Evolutionary conservation across 768 basidiomycete species (phyloP).

Genomic region (Podaxis rugospora): DNA sequence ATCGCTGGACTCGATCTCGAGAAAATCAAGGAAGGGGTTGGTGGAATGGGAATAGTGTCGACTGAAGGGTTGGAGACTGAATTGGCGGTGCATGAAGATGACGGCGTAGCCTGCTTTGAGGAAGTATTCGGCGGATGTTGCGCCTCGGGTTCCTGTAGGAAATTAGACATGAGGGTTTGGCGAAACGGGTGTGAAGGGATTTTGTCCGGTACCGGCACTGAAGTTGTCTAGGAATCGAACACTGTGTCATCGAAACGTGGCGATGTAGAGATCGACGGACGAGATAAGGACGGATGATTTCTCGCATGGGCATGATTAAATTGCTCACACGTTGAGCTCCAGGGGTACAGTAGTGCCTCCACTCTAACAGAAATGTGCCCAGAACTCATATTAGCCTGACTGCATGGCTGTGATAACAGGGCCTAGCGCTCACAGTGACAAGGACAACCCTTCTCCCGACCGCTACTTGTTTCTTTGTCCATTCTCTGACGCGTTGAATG

Average conservation of each 20-base stretch:
- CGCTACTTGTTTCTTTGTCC: conserved; percentile 63
- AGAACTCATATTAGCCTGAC: conserved; percentile 4
- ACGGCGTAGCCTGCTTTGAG: conserved; percentile 92
- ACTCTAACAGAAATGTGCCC: conserved; percentile 49
- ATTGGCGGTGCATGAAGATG: conserved; percentile 97
- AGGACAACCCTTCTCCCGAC: conserved; percentile 78
- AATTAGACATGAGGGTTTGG: conserved; percentile 7
- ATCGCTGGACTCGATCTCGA: conserved; percentile 55
- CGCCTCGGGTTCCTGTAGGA: conserved; percentile 83
- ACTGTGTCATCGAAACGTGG: conserved; percentile 37
- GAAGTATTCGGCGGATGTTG: conserved; percentile 98
- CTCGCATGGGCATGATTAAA: conserved; percentile 20
- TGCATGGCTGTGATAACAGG: not conserved
- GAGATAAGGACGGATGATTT: conserved; percentile 7
- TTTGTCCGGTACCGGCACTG: conserved; percentile 70
- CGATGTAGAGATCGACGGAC: not conserved
- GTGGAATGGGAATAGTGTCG: conserved; percentile 98
- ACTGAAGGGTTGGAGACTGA: conserved; percentile 96
- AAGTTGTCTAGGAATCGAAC: conserved; percentile 99
- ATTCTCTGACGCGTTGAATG: conserved; percentile 58
- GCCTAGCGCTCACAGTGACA: conserved; percentile 70
- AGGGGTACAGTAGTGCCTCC: conserved; percentile 97
- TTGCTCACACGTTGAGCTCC: conserved; percentile 96
- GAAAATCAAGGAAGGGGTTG: conserved; percentile 95
- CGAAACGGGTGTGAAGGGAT: not conserved